Evolutionary conservation across 2,329 filamentous ascomycete species (phyloP).

Genomic region (Neopestalotiopsis rosae): DNA sequence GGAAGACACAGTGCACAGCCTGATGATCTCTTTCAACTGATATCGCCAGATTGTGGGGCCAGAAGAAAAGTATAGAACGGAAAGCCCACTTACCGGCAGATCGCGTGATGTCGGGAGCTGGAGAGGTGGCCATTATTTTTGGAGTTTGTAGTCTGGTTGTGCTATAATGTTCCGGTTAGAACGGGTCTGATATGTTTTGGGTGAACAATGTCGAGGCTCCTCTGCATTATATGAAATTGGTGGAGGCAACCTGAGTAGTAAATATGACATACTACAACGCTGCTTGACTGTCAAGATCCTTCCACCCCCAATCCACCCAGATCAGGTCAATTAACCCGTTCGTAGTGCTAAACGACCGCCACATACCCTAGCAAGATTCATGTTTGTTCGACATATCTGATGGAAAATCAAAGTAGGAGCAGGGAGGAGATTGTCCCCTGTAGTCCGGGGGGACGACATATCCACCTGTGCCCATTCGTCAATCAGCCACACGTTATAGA

Average conservation of each 20-base stretch:
- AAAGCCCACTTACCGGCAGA: slow-evolving; percentile 5
- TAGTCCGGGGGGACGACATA: background rate
- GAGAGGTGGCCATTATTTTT: background rate
- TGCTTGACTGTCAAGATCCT: background rate
- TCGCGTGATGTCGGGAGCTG: background rate
- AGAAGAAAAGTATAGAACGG: background rate
- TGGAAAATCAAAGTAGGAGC: slow-evolving; percentile 1
- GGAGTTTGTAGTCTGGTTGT: background rate
- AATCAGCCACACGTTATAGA: background rate
- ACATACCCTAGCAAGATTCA: slow-evolving; percentile 2
- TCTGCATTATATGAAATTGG: slow-evolving; percentile 7
- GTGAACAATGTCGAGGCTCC: background rate
- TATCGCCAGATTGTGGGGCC: background rate
- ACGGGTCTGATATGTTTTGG: background rate
- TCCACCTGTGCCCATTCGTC: background rate
- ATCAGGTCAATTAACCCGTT: background rate
- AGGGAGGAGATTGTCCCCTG: background rate
- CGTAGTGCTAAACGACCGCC: background rate
- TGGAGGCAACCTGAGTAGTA: background rate
- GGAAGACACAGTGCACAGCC: background rate
- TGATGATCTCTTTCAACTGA: background rate
- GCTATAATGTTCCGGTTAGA: background rate
- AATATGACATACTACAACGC: background rate
- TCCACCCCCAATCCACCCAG: background rate
- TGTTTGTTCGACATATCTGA: slow-evolving; percentile 3